Evolutionary conservation across 2,329 filamentous ascomycete species (phyloP), one percentile per base, ranked within the genome.

Genomic region (Alternaria hordeiaustralica): DNA sequence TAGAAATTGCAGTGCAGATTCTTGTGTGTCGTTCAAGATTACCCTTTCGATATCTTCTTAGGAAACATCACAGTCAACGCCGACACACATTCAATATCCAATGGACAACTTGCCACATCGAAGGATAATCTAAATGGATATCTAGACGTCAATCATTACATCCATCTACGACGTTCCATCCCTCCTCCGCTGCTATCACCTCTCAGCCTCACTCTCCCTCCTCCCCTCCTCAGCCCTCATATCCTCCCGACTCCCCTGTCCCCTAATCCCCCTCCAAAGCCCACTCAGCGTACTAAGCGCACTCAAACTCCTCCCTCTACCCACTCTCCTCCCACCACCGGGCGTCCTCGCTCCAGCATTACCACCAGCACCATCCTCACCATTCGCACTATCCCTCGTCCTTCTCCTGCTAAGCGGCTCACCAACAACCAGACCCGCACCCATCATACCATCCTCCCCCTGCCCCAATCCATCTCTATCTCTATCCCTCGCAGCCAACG

Each of bases 191-290:
- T 6, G 3, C 9, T 4, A 41, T 45, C 43, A 45, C 43, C 43
- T 45, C n/a, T 50, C 47, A 1, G 0, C 10, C 11, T 45, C 43
- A 13, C 18, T 5, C 3, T 21, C 33, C 15, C 18, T 7, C 10
- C 21, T 25, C 12, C 28, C 41, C 41, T 25, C 43, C 12, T 54
- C 61, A n/a, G n/a, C 58, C 20, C 55, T 45, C 25, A 71, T 2
- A 43, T 69, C 63, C 61, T 71, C 68, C 0, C 61, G 5, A 55
- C 70, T 71, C 11, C 56, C 54, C 44, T 60, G 44, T 0, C 72
- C 71, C 25, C 69, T 71, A 46, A 76, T 49, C 1, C 74, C 75
- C 36, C 72, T 67, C 75, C 75, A 78, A n/a, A 78, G 46, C 15
- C 71, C 74, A 30, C 67, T 69, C 59, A 78, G 20, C 15, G 75